Conservation (phyloP, 139 green algal genomes). For the Micromonas commoda region DNA sequence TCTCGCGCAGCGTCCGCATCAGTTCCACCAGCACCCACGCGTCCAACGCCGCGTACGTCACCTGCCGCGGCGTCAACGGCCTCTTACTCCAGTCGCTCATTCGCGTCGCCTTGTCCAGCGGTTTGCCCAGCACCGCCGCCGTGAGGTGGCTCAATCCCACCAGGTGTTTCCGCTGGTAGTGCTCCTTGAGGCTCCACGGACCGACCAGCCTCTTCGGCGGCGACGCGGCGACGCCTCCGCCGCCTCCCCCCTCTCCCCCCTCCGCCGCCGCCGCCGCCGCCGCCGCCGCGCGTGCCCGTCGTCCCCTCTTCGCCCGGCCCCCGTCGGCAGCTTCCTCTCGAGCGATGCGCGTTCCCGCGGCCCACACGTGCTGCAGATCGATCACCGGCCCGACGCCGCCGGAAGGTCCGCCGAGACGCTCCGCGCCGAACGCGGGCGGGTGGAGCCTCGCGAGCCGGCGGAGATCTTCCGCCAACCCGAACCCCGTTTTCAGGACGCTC, state of each 20-base stretch:
- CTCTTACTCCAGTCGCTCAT: conserved; percentile 10
- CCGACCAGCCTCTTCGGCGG: no score
- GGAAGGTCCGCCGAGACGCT: no score
- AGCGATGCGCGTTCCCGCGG: background rate
- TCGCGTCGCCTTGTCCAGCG: background rate
- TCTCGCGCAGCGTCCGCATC: background rate
- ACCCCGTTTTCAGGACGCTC: background rate
- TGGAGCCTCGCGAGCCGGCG: background rate
- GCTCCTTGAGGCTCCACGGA: background rate
- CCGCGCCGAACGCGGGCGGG: background rate
- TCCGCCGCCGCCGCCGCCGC: no score
- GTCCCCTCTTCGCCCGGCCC: background rate
- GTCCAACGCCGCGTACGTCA: conserved; percentile 2
- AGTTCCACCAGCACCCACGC: conserved; percentile 3
- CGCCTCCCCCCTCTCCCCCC: no score
- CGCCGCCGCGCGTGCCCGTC: background rate
- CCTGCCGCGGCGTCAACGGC: background rate
- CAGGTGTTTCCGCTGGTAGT: background rate
- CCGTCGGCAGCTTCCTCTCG: background rate
- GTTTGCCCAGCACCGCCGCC: background rate
- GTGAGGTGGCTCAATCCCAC: background rate
- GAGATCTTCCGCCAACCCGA: conserved; percentile 7
- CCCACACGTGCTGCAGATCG: conserved; percentile 10
- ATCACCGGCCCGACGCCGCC: background rate
- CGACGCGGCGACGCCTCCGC: no score